Percentiles rank a stretch among this genome's conserved stretches.
These are phyloP conservation scores for Lathyrus tuberosus DNA, from an alignment of 306 rosid species.

Conservation along the genomic window DNA sequence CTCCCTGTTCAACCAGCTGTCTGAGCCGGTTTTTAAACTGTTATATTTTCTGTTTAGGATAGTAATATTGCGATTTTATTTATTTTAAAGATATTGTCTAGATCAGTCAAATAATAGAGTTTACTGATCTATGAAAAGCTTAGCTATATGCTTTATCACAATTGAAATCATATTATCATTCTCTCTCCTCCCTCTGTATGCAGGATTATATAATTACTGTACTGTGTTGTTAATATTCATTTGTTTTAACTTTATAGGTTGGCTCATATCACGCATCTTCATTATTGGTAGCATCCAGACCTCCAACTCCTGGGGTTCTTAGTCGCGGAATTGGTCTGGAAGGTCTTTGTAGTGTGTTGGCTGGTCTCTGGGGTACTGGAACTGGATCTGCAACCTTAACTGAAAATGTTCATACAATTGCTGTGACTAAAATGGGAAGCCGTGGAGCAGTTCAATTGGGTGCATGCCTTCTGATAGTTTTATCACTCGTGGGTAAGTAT, in stretches of 20 bases:
- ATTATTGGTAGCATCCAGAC: constrained; percentile 93
- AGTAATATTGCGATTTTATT: constrained; percentile 12
- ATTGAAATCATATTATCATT: background rate
- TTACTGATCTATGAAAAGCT: constrained; percentile 21
- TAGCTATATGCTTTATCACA: constrained; percentile 14
- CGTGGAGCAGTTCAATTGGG: constrained; percentile 96
- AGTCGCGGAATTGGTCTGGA: constrained; percentile 98
- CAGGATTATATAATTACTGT: constrained; percentile 24
- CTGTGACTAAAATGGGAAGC: constrained; percentile 99
- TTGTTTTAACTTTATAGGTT: constrained; percentile 65
- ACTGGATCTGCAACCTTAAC: constrained; percentile 91
- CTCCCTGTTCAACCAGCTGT: too few relatives aligned
- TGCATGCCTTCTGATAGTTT: constrained; percentile 69
- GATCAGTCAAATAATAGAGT: constrained; percentile 14
- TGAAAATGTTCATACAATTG: constrained; percentile 95
- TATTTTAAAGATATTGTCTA: constrained; percentile 1
- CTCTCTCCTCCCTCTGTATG: background rate
- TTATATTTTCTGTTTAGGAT: background rate
- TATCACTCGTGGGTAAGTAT: constrained; percentile 86
- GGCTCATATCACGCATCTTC: constrained; percentile 98
- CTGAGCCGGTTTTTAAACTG: too few relatives aligned
- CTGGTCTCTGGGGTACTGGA: constrained; percentile 99
- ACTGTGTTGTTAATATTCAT: constrained; percentile 39
- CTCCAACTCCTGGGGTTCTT: constrained; percentile 94
- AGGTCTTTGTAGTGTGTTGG: constrained; percentile 90